These are phyloP conservation scores for Ganoderma resinaceum DNA, from an alignment of 1,284 basidiomycete species.

Conservation along the genomic window DNA sequence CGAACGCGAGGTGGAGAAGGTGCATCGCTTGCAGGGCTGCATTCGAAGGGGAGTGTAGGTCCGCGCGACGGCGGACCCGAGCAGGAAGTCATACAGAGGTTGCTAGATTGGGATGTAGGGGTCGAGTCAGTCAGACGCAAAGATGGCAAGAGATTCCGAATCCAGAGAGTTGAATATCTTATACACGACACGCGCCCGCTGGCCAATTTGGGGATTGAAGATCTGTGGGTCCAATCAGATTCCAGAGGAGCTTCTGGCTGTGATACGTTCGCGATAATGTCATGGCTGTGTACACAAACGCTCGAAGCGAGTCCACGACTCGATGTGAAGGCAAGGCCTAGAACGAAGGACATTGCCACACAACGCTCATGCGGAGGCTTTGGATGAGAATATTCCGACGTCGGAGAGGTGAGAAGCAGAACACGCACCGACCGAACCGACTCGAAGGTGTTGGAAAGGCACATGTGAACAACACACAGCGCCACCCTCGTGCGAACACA, in stretches of 20 bases:
- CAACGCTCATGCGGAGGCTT: not conserved
- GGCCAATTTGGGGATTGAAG: not conserved
- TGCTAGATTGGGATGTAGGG: not conserved
- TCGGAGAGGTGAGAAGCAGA: not conserved
- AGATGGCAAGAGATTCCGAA: not conserved
- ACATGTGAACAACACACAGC: not conserved
- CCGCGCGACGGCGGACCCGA: not conserved
- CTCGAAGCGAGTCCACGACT: not conserved
- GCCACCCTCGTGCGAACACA: not conserved
- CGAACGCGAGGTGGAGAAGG: not conserved
- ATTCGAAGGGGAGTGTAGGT: not conserved
- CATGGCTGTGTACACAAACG: not conserved
- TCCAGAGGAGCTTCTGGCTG: not conserved
- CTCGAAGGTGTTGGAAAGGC: not conserved
- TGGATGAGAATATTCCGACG: not conserved
- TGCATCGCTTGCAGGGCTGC: not conserved
- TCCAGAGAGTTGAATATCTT: not conserved
- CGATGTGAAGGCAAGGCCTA: not conserved
- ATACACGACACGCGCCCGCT: not conserved
- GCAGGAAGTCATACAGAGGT: not conserved
- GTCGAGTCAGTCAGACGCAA: not conserved
- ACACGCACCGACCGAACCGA: not conserved
- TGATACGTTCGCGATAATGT: not conserved
- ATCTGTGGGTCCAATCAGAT: slow-evolving; percentile 2
- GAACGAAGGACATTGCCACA: not conserved